Evolutionary conservation across 2,329 filamentous ascomycete genomes (phyloP).

Genomic region (Mollisiaceae sp.): DNA sequence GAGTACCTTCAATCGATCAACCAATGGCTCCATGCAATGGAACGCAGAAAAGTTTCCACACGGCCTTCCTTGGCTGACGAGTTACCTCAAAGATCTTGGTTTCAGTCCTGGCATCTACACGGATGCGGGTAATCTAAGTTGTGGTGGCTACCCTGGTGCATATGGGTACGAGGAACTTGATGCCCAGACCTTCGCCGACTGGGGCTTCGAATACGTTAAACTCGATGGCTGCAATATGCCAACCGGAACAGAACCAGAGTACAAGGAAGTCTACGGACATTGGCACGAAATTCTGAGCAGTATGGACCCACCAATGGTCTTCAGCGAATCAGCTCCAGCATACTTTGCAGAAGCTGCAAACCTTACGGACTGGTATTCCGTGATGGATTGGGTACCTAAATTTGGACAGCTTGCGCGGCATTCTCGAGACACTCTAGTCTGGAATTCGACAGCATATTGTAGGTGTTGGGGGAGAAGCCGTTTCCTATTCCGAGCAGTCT

Average conservation of each 20-base stretch:
- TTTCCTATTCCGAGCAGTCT: too few relatives aligned
- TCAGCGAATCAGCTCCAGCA: constrained; percentile 48
- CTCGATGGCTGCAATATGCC: constrained; percentile 60
- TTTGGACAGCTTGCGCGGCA: constrained; percentile 46
- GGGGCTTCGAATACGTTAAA: constrained; percentile 65
- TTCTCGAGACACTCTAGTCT: constrained; percentile 42
- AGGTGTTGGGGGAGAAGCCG: too few relatives aligned
- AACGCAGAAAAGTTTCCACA: constrained; percentile 60
- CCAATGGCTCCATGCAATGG: constrained; percentile 50
- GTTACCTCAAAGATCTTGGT: constrained; percentile 60
- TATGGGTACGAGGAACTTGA: constrained; percentile 63
- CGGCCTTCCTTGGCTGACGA: constrained; percentile 60
- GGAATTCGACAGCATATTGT: constrained; percentile 35
- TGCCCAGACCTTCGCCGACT: constrained; percentile 56
- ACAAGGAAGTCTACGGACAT: constrained; percentile 46
- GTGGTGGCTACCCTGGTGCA: constrained; percentile 62
- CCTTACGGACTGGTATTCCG: constrained; percentile 49
- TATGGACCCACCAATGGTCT: constrained; percentile 40
- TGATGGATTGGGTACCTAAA: constrained; percentile 50
- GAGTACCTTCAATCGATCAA: constrained; percentile 51
- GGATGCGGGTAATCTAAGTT: constrained; percentile 52
- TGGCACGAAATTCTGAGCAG: constrained; percentile 48
- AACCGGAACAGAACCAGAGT: constrained; percentile 44
- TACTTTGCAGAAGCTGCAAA: constrained; percentile 55
- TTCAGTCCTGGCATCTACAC: constrained; percentile 70